Base-by-base conservation (phyloP, 192 early-diverging fungal genomes). In the Coemansia sp. region DNA sequence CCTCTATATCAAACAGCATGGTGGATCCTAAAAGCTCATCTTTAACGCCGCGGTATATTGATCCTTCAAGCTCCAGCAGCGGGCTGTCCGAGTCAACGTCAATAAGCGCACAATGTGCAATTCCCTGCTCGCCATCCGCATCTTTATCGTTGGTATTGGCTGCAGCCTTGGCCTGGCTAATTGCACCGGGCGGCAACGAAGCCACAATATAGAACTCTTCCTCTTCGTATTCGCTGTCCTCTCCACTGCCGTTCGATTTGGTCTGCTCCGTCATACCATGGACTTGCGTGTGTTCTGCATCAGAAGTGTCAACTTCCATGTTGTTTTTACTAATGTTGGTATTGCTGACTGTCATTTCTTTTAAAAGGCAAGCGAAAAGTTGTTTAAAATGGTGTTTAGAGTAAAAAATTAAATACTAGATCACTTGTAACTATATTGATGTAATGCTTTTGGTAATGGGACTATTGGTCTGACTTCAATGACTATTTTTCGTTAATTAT, bases 11-110 rank as follows among this genome's bases (percentile, higher is more conserved):
- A 58, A 79, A 79, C 26, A 79, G 1, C 64, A 79, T 32, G 53
- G 41, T 59, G 14, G 76, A 69, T 6, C 76, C 76, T 11, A 79
- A 61, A 8, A 79, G 43, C 64, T 79, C 76, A 32, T 79, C 76
- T 11, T 38, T 58, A 0, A 10, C 19, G 10, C 76, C 76, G 23
- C 58, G 63, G 57, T 64, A 73, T 10, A 79, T 79, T 5, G 26
- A 12, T 9, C 76, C 76, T 20, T 79, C 76, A 22, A 79, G 57
- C 54, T 79, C 76, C 4, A 79, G 57, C 49, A 79, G 43, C 18
- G 76, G 76, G 3, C 53, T 59, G 11, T 73, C 67, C 5, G 76
- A 62, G 32, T 70, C 76, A 14, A 73, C 32, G 26, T 72, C 76
- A n/a, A 79, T 62, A 3, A 79, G 22, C 37, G 76, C 70, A 43